Evolutionary conservation across 108 stramenopile species (phyloP).

Genomic region (Discostella stelligeroides): DNA sequence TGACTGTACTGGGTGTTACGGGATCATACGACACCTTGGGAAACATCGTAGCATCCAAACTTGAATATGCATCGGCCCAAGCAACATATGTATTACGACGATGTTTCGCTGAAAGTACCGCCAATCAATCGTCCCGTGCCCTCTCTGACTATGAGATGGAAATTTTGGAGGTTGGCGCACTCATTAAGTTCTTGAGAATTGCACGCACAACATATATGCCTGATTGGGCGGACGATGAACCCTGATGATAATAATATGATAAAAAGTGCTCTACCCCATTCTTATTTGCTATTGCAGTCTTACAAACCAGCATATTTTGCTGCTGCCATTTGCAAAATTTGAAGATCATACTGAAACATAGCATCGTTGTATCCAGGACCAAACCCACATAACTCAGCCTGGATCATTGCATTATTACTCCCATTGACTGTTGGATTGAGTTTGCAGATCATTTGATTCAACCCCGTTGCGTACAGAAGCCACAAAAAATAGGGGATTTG

Average conservation of each 20-base stretch:
- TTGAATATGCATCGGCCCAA: constrained; percentile 78
- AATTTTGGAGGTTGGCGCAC: constrained; percentile 69
- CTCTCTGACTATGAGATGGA: constrained; percentile 74
- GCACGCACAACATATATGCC: constrained; percentile 73
- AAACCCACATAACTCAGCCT: constrained; percentile 43
- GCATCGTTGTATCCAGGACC: constrained; percentile 58
- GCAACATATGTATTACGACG: constrained; percentile 68
- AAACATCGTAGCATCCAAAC: constrained; percentile 65
- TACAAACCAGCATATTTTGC: constrained; percentile 44
- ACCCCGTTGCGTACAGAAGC: constrained; percentile 62
- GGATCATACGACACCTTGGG: constrained; percentile 51
- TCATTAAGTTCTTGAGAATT: constrained; percentile 72
- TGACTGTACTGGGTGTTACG: constrained; percentile 55
- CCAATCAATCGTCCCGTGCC: constrained; percentile 35
- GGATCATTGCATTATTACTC: constrained; percentile 60
- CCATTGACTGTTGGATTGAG: constrained; percentile 58
- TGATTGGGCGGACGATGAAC: constrained; percentile 67
- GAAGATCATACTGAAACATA: constrained; percentile 56
- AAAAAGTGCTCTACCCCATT: not conserved
- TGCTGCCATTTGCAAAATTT: constrained; percentile 49
- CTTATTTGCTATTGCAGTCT: too few relatives aligned
- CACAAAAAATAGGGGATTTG: constrained; percentile 66
- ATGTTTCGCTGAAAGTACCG: constrained; percentile 62
- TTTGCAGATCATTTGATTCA: constrained; percentile 60
- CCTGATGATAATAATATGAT: not conserved